Percentiles rank a stretch among this genome's conserved stretches.
phyloP scores from a whole-genome alignment of 78 protist genomes.

The Creolimax fragrantissima region DNA sequence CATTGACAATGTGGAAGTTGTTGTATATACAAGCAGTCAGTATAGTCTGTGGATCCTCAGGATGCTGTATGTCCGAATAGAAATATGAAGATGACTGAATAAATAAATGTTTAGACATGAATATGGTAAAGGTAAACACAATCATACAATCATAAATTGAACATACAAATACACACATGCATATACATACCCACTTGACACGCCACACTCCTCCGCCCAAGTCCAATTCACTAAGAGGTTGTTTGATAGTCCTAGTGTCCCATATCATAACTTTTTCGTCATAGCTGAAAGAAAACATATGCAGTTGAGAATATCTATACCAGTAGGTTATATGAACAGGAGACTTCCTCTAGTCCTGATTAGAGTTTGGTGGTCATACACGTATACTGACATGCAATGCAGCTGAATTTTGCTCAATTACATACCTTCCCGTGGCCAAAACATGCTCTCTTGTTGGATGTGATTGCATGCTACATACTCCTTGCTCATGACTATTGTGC shows the following conservation, averaged over 20 bases:
- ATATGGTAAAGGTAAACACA: too few species aligned
- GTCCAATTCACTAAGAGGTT: background rate
- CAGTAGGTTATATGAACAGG: background rate
- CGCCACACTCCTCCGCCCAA: constrained; percentile 9
- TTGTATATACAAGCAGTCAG: constrained; percentile 11
- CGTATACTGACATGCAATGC: background rate
- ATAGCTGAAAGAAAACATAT: background rate
- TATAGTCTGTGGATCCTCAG: background rate
- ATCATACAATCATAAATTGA: too few species aligned
- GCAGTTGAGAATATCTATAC: background rate
- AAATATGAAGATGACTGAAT: too few species aligned
- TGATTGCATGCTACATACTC: background rate
- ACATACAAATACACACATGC: background rate
- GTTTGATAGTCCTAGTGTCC: background rate
- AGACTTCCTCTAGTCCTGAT: too few species aligned
- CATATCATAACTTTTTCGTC: background rate
- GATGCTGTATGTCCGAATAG: background rate
- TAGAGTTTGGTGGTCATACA: background rate
- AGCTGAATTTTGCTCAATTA: background rate
- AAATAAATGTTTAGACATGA: too few species aligned
- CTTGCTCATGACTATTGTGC: background rate
- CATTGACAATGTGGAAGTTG: background rate
- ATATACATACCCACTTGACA: constrained; percentile 1
- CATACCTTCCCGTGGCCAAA: background rate
- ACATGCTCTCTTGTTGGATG: background rate